Evolutionary conservation across 192 early-diverging fungal genomes (phyloP).

Genomic region (Chytriomyces hyalinus): DNA sequence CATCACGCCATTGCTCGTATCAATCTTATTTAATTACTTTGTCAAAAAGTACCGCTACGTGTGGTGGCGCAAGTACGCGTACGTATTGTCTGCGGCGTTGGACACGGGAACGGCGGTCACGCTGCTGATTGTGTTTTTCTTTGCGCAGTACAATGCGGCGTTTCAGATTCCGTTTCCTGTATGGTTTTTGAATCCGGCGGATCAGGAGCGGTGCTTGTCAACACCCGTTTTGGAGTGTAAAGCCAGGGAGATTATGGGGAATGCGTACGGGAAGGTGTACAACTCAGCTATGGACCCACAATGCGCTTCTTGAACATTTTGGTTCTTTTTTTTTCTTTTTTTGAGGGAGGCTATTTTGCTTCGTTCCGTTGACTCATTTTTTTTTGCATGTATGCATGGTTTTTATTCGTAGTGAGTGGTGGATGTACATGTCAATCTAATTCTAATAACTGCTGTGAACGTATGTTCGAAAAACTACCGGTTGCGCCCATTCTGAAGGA

Average conservation of each 20-base stretch:
- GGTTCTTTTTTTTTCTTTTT: background rate
- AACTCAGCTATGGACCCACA: background rate
- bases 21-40: constrained; percentile 9
- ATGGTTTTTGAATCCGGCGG: constrained; percentile 1
- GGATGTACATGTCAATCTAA: background rate
- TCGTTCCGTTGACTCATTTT: background rate
- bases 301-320: background rate
- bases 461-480: background rate
- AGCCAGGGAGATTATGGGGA: background rate
- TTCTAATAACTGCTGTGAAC: background rate
- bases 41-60: constrained; percentile 9
- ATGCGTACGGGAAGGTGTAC: background rate
- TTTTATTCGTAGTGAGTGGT: background rate
- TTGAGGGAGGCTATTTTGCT: background rate
- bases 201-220: constrained; percentile 7
- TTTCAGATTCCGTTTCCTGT: constrained; percentile 11
- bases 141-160: constrained; percentile 6
- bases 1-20: constrained; percentile 7
- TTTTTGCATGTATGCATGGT: background rate
- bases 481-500: background rate
- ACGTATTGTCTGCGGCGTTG: constrained; percentile 64
- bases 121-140: constrained; percentile 30
- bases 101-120: constrained; percentile 61
- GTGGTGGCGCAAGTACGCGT: constrained; percentile 73
- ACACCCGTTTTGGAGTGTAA: background rate